Conservation (phyloP, 805 yeast species). For the Saturnispora diversa region DNA sequence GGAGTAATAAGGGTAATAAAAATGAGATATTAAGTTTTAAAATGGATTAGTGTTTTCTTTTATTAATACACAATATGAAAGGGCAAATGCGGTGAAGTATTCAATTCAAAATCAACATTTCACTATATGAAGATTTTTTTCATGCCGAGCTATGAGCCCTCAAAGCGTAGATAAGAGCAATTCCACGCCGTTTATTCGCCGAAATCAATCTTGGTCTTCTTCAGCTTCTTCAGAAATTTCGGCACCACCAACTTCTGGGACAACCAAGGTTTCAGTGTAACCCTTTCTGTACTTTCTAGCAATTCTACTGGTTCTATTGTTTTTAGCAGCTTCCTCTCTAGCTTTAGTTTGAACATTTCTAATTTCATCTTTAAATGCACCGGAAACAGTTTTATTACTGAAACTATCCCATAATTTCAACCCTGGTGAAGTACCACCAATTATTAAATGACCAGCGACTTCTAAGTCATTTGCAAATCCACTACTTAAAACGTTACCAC, state of each 20-base stretch:
- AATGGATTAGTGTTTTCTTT: too few species aligned
- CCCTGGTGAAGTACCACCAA: slow-evolving; percentile 82
- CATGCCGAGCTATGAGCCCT: too few species aligned
- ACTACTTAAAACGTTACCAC: slow-evolving; percentile 81
- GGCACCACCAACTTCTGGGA: slow-evolving; percentile 57
- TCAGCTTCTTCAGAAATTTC: slow-evolving; percentile 51
- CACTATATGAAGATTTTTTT: too few species aligned
- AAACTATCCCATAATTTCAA: slow-evolving; percentile 91
- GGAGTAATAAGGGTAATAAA: not conserved
- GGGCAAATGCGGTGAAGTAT: too few species aligned
- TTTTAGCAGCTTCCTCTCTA: slow-evolving; percentile 43
- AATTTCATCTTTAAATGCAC: slow-evolving; percentile 54
- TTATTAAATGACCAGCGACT: slow-evolving; percentile 65
- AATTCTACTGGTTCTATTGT: slow-evolving; percentile 62
- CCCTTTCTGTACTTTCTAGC: slow-evolving; percentile 58
- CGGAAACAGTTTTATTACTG: slow-evolving; percentile 71
- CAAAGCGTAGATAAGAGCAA: too few species aligned
- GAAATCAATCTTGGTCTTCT: too few species aligned
- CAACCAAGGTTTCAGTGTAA: slow-evolving; percentile 47
- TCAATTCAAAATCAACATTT: too few species aligned
- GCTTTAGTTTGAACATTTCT: slow-evolving; percentile 47
- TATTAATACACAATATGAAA: too few species aligned
- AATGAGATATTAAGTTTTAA: too few species aligned
- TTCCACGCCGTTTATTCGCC: too few species aligned
- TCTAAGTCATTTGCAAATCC: slow-evolving; percentile 83